These are phyloP conservation scores for Rhizophora mangle DNA, from an alignment of 345 rosid species.

Conservation along the genomic window DNA sequence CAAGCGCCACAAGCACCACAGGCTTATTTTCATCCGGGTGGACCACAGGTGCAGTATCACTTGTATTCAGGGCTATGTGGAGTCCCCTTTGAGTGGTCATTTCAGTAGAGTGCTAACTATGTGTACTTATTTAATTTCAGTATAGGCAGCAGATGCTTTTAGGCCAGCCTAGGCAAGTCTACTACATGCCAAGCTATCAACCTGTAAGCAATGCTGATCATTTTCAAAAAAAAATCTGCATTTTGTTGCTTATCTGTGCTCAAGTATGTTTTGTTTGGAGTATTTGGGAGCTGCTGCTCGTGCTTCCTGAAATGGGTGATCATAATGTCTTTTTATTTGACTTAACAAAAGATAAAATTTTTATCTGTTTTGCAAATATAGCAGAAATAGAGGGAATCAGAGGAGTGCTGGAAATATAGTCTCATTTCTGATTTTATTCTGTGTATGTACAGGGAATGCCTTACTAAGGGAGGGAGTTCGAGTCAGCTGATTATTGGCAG, in stretches of 20 bases:
- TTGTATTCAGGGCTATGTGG: background rate
- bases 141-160: conserved; percentile 63
- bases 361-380: too few relatives aligned
- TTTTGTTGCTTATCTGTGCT: background rate
- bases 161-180: conserved; percentile 59
- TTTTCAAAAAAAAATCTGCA: background rate
- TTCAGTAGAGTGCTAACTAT: background rate
- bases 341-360: too few relatives aligned
- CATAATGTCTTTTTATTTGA: too few relatives aligned
- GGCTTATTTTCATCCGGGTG: conserved; percentile 68
- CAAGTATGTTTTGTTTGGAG: background rate
- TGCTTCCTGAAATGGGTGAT: too few relatives aligned
- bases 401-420: background rate
- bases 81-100: background rate
- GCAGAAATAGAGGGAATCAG: too few relatives aligned
- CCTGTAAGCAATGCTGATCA: conserved; percentile 46
- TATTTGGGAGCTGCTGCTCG: too few relatives aligned
- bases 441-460: conserved; percentile 57
- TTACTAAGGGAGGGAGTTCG: conserved; percentile 59
- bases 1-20: conserved; percentile 56
- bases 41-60: conserved; percentile 54
- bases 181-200: conserved; percentile 60
- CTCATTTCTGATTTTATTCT: background rate
- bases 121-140: conserved; percentile 34
- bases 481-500: conserved; percentile 19